Conservation (phyloP, 1,284 basidiomycete genomes). For the Cryptococcus jaspeensis region DNA sequence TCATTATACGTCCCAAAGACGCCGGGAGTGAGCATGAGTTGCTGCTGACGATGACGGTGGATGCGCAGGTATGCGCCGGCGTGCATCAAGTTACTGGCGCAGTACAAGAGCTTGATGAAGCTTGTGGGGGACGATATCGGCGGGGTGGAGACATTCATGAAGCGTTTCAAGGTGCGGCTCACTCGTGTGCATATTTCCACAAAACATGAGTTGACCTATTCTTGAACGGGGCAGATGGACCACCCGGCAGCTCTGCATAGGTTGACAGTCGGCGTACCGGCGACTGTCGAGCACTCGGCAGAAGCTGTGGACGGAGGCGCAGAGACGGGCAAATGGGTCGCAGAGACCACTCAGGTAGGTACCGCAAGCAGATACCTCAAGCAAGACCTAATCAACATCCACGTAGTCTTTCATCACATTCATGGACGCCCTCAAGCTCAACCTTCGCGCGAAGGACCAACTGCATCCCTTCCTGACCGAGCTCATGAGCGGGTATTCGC, state of each 20-base stretch:
- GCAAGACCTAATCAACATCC: not conserved
- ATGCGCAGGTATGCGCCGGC: constrained; percentile 84
- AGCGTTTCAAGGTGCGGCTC: constrained; percentile 70
- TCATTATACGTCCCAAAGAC: not conserved
- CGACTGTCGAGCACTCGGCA: constrained; percentile 86
- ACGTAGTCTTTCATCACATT: constrained; percentile 91
- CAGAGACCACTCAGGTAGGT: constrained; percentile 89
- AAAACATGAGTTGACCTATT: not conserved
- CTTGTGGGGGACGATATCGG: constrained; percentile 79
- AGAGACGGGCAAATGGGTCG: constrained; percentile 96
- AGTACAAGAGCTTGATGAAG: constrained; percentile 96
- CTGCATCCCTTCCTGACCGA: constrained; percentile 93
- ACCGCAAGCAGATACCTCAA: not conserved
- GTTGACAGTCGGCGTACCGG: constrained; percentile 88
- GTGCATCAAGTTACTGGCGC: constrained; percentile 84
- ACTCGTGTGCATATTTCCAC: not conserved
- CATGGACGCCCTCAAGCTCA: constrained; percentile 94
- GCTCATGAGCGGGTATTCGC: constrained; percentile 84
- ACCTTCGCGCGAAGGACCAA: constrained; percentile 92
- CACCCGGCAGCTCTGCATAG: constrained; percentile 88
- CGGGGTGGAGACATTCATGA: constrained; percentile 89
- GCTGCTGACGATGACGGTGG: not conserved
- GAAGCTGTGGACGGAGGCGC: constrained; percentile 66
- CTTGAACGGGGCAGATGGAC: constrained; percentile 70
- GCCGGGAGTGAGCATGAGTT: constrained; percentile 3